Evolutionary conservation across 2,329 filamentous ascomycete species (phyloP), one percentile per base, ranked within the genome.

Genomic region (Coniochaeta sp.): DNA sequence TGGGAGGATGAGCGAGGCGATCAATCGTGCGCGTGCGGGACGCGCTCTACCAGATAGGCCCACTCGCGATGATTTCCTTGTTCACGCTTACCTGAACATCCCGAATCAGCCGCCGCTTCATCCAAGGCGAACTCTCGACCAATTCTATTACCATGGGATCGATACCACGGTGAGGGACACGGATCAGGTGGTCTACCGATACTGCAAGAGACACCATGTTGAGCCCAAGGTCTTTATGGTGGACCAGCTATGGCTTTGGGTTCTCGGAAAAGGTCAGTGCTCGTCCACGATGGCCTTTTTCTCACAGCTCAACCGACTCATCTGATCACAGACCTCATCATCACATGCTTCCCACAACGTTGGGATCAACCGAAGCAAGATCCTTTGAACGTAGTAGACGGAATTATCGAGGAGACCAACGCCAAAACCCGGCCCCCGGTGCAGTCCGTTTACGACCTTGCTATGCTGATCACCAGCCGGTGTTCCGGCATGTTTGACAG

Each of bases 181-280:
- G 34, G 84, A 88, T 64, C 86, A 89, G 67, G 85, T 88, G 1
- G 84, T 88, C 0, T 87, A 83, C 67, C 78, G 85, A 12, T 87
- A 87, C 64, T 69, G 72, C 71, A 65, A 72, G 60, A 68, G 66
- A 24, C 64, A 73, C 56, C 62, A 64, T 1, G 64, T 72, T 1
- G 81, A 85, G 60, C 77, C 78, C 1, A 86, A 86, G 62, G 80
- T 88, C 2, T 86, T 86, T 68, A 88, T 88, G 85, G 85, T 89
- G 0, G 86, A 89, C 67, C 86, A 89, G 65, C 73, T 89, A 1
- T 89, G 86, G 86, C 79, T 88, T 68, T 87, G 84, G 82, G 76
- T 86, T 3, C 67, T 88, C 1, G 73, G 81, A 61, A 75, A 72
- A 61, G 71, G 70, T 72, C 28, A 64, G 59, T 61, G 17, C 24